Evolutionary conservation across 352 stramenopile genomes (phyloP).

Genomic region (Pythium rhizo-oryzae): DNA sequence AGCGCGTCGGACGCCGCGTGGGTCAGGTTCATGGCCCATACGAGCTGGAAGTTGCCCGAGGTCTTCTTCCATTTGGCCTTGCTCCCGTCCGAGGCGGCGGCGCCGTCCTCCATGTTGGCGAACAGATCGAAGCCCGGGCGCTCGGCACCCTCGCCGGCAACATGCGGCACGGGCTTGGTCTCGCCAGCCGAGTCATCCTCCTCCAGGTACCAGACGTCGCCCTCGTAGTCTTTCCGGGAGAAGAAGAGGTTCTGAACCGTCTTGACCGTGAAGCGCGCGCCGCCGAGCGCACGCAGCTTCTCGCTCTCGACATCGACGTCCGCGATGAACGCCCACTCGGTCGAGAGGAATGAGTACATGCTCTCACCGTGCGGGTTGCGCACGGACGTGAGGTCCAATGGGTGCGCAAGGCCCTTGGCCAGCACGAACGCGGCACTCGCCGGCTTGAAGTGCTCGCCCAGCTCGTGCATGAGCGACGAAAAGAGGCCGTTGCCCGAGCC

Average conservation of each 20-base stretch:
- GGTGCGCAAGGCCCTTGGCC: conserved; percentile 61
- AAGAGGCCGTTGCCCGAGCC: conserved; percentile 74
- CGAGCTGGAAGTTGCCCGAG: conserved; percentile 34
- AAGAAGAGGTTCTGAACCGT: conserved; percentile 65
- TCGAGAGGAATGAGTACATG: conserved; percentile 80
- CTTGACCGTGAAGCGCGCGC: conserved; percentile 64
- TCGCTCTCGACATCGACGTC: conserved; percentile 85
- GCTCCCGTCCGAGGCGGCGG: conserved; percentile 7
- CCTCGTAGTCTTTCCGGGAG: conserved; percentile 50
- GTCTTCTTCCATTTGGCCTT: conserved; percentile 28
- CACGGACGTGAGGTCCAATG: conserved; percentile 70
- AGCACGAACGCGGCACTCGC: conserved; percentile 66
- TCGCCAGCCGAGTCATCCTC: conserved; percentile 33
- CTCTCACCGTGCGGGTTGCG: conserved; percentile 52
- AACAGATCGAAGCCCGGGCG: conserved; percentile 54
- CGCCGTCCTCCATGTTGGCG: conserved; percentile 40
- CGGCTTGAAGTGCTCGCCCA: conserved; percentile 37
- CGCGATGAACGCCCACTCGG: conserved; percentile 84
- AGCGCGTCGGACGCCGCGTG: conserved; percentile 35
- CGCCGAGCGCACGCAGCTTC: conserved; percentile 63
- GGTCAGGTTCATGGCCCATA: conserved; percentile 42
- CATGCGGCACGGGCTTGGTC: conserved; percentile 1
- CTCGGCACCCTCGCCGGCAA: conserved; percentile 7
- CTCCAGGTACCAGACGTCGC: conserved; percentile 65
- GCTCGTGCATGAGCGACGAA: conserved; percentile 52